Evolutionary conservation across 441 rosid species (phyloP).

Genomic region (Pelargonium citronellum): DNA sequence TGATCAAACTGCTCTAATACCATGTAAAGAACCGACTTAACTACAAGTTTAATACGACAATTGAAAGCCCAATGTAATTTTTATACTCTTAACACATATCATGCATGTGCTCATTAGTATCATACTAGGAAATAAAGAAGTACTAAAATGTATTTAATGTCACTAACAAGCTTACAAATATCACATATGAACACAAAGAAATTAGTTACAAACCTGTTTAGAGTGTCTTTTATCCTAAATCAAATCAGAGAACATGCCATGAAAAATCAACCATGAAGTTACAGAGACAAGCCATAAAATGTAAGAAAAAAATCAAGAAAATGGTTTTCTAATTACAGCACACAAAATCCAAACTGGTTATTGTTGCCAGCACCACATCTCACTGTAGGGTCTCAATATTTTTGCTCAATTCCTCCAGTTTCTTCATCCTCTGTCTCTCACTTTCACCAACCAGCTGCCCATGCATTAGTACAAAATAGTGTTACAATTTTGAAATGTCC

Average conservation of each 20-base stretch:
- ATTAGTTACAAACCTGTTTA: not conserved
- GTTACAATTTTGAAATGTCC: not conserved
- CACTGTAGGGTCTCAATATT: constrained; percentile 45
- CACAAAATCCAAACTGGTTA: constrained; percentile 15
- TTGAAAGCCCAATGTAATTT: too few relatives aligned
- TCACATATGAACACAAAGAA: not conserved
- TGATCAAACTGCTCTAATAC: too few relatives aligned
- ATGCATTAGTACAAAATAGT: constrained; percentile 8
- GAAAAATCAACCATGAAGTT: not conserved
- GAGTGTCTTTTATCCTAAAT: constrained; percentile 2
- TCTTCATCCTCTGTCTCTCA: constrained; percentile 71
- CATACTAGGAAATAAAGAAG: too few relatives aligned
- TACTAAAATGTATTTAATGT: too few relatives aligned
- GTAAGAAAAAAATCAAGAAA: constrained; percentile 17
- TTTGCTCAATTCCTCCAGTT: constrained; percentile 85
- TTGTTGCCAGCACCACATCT: constrained; percentile 10
- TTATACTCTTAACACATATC: too few relatives aligned
- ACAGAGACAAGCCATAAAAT: constrained; percentile 20
- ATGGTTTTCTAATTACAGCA: constrained; percentile 26
- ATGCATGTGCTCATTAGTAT: too few relatives aligned
- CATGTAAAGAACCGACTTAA: too few relatives aligned
- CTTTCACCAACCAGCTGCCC: constrained; percentile 73
- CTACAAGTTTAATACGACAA: too few relatives aligned
- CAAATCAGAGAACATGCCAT: constrained; percentile 2
- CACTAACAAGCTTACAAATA: not conserved